Base-by-base conservation (phyloP, 2,329 filamentous ascomycete genomes). In the Fusarium caatingaense region DNA sequence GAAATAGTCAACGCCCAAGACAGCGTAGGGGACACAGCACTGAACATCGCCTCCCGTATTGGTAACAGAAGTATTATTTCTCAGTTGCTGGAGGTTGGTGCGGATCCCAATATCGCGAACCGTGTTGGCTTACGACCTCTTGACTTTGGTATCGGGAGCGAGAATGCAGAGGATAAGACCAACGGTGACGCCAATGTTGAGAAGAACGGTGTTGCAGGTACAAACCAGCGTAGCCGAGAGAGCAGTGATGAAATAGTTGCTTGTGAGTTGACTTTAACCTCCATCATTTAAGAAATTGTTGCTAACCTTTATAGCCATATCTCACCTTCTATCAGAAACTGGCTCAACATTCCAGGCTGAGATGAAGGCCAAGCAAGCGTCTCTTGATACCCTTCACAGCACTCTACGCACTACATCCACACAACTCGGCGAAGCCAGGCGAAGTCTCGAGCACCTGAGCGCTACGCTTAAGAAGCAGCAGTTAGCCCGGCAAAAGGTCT, bases 1-100 rank as follows among this genome's bases (percentile, higher is more conserved):
- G 94, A 98, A 77, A 97, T 99, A 79, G 95, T 99, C 64, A 98
- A 99, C 75, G 92, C 94, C 1, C 92, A 95, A 74, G 96, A 99
- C 79, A 94, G 94, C 75, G 92, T 92, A 34, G 96, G 96, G 1
- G 97, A 99, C 76, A 99, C 96, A 0, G 96, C 96, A 0, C 84
- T 99, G 21, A 98, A 98, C 73, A 91, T 98, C 67, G 96, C 95
- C 3, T 94, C 96, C 3, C 88, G 96, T 66, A 97, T 98, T 72
- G 93, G 94, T 23, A 98, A 97, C 78, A 87, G 92, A 58, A 97
- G 93, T 74, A 97, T 99, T 74, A 97, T 98, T 61, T 95, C 94
- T n/a, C 96, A 99, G 78, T 85, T 99, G 32, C 85, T 98, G 13
- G 96, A 99, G 80, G 94, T 99, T 45, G 94, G 95, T 60, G 96